Evolutionary conservation across 306 rosid genomes (phyloP).

Genomic region (Pyrus bretschneideri): DNA sequence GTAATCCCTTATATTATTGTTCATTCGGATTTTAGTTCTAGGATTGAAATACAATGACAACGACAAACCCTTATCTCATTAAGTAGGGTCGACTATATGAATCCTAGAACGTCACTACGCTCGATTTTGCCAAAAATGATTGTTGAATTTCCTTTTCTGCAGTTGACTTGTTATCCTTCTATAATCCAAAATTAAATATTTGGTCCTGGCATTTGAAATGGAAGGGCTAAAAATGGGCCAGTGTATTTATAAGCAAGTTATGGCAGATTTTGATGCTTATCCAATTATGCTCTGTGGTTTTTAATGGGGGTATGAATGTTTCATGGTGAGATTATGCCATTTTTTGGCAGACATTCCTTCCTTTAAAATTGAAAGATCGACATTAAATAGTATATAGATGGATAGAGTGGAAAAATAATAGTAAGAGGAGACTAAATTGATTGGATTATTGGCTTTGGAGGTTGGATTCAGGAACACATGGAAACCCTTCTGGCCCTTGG

Average conservation of each 20-base stretch:
- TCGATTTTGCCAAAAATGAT: neutral
- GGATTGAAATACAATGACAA: neutral
- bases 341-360: slow-evolving; percentile 36
- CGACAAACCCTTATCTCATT: too few species aligned
- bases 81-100: too few species aligned
- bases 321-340: slow-evolving; percentile 25
- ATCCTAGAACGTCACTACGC: too few species aligned
- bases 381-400: slow-evolving; percentile 2
- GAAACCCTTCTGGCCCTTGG: slow-evolving; percentile 5
- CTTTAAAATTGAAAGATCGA: slow-evolving; percentile 19
- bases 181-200: neutral
- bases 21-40: neutral
- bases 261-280: slow-evolving; percentile 28
- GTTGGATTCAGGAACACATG: neutral
- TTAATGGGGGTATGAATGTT: neutral
- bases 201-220: neutral
- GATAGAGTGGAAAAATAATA: neutral
- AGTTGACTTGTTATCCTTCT: neutral
- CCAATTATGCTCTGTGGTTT: neutral
- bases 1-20: neutral
- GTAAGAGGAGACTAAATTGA: neutral
- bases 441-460: neutral
- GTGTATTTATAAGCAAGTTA: slow-evolving; percentile 26
- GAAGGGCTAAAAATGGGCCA: slow-evolving; percentile 17
- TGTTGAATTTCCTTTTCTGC: neutral